Base-by-base conservation (phyloP, 2,329 filamentous ascomycete genomes). In the Trichoderma cornu-damae region DNA sequence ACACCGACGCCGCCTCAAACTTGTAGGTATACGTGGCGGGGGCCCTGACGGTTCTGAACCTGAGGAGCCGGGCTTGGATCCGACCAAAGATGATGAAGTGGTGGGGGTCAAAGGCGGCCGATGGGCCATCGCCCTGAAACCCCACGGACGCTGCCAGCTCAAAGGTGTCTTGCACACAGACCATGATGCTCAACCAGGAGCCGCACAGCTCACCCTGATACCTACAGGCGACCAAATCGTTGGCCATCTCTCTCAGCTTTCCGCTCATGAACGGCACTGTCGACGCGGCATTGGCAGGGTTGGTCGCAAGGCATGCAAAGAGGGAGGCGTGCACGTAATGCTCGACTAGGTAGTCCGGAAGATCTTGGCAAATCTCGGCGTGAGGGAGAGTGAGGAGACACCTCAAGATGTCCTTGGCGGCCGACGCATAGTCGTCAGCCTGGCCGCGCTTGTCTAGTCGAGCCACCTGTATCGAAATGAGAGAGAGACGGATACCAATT, bases 271-370 rank as follows among this genome's bases (percentile, higher is more conserved):
- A 63, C 0, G 67, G 61, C n/a, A 70, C n/a, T n/a, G n/a, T 66
- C 0, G 64, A 64, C 14, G 60, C 63, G 32, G 68, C 62, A n/a
- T 11, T 38, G n/a, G 66, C 62, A 0, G 67, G 63, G 44, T 73
- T 59, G 30, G 76, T 72, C 0, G 76, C 76, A 43, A 79, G 75
- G 71, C 78, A 77, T 62, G 75, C 78, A 6, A 74, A 71, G 3
- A 73, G 70, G 3, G 74, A 71, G 44, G 75, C 77, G 63, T 79
- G 76, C 59, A 75, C 72, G 59, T 77, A 78, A 37, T 78, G 78
- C 63, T 79, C 77, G 44, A 77, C 70, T 2, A 79, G 70, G 49
- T 78, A 78, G 26, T 76, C 71, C 26, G 72, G 70, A 2, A 79
- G 60, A 8, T 75, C 69, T 11, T 69, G 67, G 2, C 69, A 68